phyloP scores from a whole-genome alignment of 768 basidiomycete genomes.

The Podaxis sp. region DNA sequence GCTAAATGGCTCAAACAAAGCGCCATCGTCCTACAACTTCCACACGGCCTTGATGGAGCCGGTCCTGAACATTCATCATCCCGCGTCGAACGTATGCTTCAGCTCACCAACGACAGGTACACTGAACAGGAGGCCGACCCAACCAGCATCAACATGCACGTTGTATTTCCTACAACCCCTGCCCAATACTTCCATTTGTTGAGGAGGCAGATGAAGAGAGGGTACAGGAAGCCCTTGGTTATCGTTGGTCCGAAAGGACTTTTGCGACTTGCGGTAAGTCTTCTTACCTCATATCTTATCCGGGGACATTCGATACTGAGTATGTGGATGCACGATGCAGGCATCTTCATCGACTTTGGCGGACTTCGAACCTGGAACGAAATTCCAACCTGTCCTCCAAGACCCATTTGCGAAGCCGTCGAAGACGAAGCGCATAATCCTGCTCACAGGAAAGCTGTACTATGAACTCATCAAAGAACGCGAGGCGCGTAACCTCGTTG shows the following conservation, averaged over 20 bases:
- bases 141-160: conserved; percentile 77
- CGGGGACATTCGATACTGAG: not conserved
- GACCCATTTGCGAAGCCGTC: conserved; percentile 42
- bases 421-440: conserved; percentile 61
- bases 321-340: conserved; percentile 34
- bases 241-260: conserved; percentile 86
- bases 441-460: conserved; percentile 84
- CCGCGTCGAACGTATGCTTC: conserved; percentile 87
- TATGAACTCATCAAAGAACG: conserved; percentile 83
- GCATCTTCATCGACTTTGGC: conserved; percentile 68
- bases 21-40: conserved; percentile 80
- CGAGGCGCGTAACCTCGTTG: conserved; percentile 43
- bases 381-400: conserved; percentile 67
- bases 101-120: conserved; percentile 81
- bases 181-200: conserved; percentile 93
- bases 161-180: conserved; percentile 84
- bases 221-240: conserved; percentile 84
- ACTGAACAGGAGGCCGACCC: conserved; percentile 29
- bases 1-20: conserved; percentile 96
- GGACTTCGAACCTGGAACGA: conserved; percentile 58
- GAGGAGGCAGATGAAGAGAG: conserved; percentile 81
- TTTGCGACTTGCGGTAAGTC: conserved; percentile 68
- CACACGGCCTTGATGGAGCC: conserved; percentile 90
- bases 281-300: not conserved
- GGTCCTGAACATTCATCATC: conserved; percentile 93